These are phyloP conservation scores for Chionographis japonica DNA, from an alignment of 106 monocot genomes.

Conservation along the genomic window DNA sequence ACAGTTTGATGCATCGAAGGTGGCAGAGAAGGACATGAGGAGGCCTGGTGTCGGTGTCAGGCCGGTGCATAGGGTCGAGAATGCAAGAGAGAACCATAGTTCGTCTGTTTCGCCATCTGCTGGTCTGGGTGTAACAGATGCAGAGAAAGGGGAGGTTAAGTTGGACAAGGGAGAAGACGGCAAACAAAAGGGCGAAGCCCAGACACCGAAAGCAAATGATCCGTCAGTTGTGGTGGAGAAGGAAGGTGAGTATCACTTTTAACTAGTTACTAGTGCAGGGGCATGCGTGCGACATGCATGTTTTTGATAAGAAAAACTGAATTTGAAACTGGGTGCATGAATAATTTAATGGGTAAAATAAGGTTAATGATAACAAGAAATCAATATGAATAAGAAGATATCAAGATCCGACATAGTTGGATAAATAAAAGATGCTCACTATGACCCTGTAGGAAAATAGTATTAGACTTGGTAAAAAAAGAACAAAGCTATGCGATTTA, in stretches of 20 bases:
- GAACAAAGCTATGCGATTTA: no score
- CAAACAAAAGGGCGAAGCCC: slow-evolving; percentile 12
- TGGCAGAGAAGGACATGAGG: slow-evolving; percentile 20
- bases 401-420: no score
- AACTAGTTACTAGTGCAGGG: no score
- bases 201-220: slow-evolving; percentile 3
- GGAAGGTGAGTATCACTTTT: slow-evolving; percentile 21
- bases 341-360: no score
- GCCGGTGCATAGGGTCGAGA: slow-evolving; percentile 15
- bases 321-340: no score
- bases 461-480: no score
- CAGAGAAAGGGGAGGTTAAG: slow-evolving; percentile 17
- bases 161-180: slow-evolving; percentile 10
- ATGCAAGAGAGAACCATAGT: slow-evolving; percentile 15
- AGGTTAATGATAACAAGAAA: no score
- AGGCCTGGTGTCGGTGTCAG: slow-evolving; percentile 17
- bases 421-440: no score
- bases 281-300: no score
- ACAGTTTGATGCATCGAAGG: slow-evolving; percentile 18
- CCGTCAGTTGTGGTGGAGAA: slow-evolving; percentile 10
- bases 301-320: no score
- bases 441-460: no score
- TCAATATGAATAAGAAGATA: no score
- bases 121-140: neutral
- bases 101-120: neutral